Base-by-base conservation (phyloP, 306 rosid species). In the Echinosophora koreensis region DNA sequence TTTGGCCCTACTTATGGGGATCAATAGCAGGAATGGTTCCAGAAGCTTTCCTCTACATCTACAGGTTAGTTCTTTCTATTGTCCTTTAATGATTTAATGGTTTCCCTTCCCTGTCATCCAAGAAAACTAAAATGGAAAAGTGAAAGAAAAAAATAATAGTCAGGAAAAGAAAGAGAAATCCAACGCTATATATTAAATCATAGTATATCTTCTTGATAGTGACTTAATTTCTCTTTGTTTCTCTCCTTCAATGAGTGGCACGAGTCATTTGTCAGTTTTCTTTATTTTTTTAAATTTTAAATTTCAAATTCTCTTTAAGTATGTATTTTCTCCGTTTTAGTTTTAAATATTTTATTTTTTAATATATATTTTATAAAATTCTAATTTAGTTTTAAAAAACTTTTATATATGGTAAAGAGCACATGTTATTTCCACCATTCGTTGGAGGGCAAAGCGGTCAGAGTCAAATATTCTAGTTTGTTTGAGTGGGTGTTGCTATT, bases 11-110 rank as follows among this genome's bases (percentile, higher is more conserved):
- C 82, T 78, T 96, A 16, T 88, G 93, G 57, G 99, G 99, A 78
- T 96, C 99, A 44, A 61, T 96, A 74, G 87, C 97, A 4, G 98
- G 99, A 84, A 96, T 96, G 99, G 86, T 96, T 38, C 99, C 99
- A 55, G 99, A 96, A 84, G 93, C 99, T 54, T 96, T 91, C 91
- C 73, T 96, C 76, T 96, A 96, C 86, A 96, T 96, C 46, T 96
- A 96, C 78, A 91, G 99, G 99, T 92, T 28, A 3, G 86, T 80
- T 66, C 58, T 68, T 66, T 55, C 14, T 37, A 7, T 57, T 73
- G 14, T 28, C 15, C 35, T 49, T 41, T 28, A 13, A 35, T 27
- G 63, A 41, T 50, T 30, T 50, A 28, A 3, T 47, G 27, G 6
- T 32, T 42, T 0, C 72, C 66, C 74, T 16, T 17, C 17, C 59